Evolutionary conservation across 2,329 filamentous ascomycete species (phyloP).

Genomic region (Cladosporium velox): DNA sequence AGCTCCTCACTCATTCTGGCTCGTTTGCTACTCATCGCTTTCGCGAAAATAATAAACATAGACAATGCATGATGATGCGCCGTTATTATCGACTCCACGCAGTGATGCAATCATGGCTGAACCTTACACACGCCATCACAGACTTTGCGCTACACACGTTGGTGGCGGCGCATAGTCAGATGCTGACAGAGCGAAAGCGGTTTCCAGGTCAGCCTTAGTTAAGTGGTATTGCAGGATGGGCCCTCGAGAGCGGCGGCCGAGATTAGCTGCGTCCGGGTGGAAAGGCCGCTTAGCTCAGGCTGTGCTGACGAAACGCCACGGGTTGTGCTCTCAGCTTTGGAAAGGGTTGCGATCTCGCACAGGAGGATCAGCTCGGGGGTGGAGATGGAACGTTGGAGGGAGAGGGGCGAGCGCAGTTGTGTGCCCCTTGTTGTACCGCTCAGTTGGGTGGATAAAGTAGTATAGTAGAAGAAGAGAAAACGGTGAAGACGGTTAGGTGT

Average conservation of each 20-base stretch:
- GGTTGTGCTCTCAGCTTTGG: slow-evolving; percentile 3
- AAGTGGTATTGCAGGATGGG: slow-evolving; percentile 5
- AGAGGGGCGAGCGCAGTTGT: not conserved
- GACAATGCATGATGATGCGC: not conserved
- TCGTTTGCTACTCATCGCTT: not conserved
- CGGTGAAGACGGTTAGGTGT: not conserved
- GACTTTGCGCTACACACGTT: slow-evolving; percentile 10
- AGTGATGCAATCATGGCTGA: slow-evolving; percentile 14
- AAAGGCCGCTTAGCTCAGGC: not conserved
- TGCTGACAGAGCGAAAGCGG: slow-evolving; percentile 13
- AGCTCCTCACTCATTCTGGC: not conserved
- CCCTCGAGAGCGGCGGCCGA: not conserved
- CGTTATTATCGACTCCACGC: not conserved
- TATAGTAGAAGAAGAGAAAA: not conserved
- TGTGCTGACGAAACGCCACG: slow-evolving; percentile 14
- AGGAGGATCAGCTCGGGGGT: slow-evolving; percentile 1
- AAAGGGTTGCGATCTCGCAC: not conserved
- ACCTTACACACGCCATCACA: not conserved
- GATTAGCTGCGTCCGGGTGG: slow-evolving; percentile 1
- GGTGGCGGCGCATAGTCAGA: slow-evolving; percentile 10
- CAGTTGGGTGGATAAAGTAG: not conserved
- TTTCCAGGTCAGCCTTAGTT: slow-evolving; percentile 3
- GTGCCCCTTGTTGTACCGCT: not conserved
- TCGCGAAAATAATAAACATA: not conserved
- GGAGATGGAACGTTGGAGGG: slow-evolving; percentile 11